Evolutionary conservation across 768 basidiomycete species (phyloP).

Genomic region (Phlegmacium glaucopus): DNA sequence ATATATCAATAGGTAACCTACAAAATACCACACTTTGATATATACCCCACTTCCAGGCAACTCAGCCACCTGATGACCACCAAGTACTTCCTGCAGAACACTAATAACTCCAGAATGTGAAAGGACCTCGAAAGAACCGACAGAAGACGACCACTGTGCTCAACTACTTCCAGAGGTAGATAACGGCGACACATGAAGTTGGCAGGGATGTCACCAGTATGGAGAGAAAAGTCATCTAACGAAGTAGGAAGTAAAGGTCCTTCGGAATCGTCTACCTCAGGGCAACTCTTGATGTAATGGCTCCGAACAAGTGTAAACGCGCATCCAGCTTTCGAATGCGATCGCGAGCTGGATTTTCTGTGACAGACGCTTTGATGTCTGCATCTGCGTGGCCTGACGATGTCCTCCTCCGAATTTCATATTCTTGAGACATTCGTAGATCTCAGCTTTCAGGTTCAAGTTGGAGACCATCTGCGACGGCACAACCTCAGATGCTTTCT

Average conservation of each 20-base stretch:
- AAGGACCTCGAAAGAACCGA: slow-evolving; percentile 28
- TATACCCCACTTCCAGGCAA: too few species aligned
- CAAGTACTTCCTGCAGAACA: slow-evolving; percentile 30
- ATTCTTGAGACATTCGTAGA: slow-evolving; percentile 30
- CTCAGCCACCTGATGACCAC: too few species aligned
- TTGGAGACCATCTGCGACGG: slow-evolving; percentile 24
- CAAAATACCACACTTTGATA: too few species aligned
- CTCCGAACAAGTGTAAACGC: slow-evolving; percentile 32
- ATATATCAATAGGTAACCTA: too few species aligned
- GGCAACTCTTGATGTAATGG: slow-evolving; percentile 17
- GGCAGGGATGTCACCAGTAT: slow-evolving; percentile 24
- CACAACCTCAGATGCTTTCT: slow-evolving; percentile 15
- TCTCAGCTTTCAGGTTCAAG: slow-evolving; percentile 19
- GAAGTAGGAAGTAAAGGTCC: slow-evolving; percentile 32
- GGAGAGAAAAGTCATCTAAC: slow-evolving; percentile 25
- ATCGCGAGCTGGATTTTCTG: slow-evolving; percentile 21
- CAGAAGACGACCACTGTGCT: slow-evolving; percentile 22
- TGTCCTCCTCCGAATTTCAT: slow-evolving; percentile 28
- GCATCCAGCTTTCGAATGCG: slow-evolving; percentile 32
- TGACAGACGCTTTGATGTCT: slow-evolving; percentile 19
- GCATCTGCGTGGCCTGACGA: slow-evolving; percentile 31
- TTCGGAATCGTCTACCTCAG: slow-evolving; percentile 18
- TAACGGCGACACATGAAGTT: slow-evolving; percentile 31
- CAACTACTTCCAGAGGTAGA: slow-evolving; percentile 27
- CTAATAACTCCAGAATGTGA: slow-evolving; percentile 26